Evolutionary conservation across 2,329 filamentous ascomycete species (phyloP).

Genomic region (Zymoseptoria crescenta): DNA sequence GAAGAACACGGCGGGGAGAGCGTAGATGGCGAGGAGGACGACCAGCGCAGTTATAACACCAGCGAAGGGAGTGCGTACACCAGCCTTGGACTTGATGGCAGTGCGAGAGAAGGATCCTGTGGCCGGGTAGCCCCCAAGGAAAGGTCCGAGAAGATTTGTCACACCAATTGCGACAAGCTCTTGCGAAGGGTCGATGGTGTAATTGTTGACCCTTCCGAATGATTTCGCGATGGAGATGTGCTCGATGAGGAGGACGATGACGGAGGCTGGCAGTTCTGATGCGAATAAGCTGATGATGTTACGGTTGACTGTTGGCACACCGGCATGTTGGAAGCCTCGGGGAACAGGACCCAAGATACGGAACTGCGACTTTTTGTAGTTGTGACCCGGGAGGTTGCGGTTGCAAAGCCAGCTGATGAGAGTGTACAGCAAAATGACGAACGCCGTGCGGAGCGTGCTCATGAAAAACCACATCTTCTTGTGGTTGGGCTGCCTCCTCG

Average conservation of each 20-base stretch:
- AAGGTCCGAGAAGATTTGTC: constrained; percentile 81
- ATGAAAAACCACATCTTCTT: constrained; percentile 79
- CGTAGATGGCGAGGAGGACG: constrained; percentile 84
- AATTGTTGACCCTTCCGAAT: constrained; percentile 92
- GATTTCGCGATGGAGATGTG: constrained; percentile 97
- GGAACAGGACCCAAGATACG: constrained; percentile 70
- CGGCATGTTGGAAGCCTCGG: constrained; percentile 75
- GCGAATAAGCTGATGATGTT: constrained; percentile 62
- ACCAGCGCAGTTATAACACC: constrained; percentile 81
- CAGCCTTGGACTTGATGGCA: constrained; percentile 94
- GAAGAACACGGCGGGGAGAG: constrained; percentile 79
- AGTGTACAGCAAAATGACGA: constrained; percentile 87
- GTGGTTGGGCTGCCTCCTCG: constrained; percentile 59
- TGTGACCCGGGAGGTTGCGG: constrained; percentile 43
- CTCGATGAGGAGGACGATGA: constrained; percentile 93
- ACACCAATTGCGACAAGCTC: constrained; percentile 93
- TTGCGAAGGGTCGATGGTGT: constrained; percentile 89
- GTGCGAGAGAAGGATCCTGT: constrained; percentile 95
- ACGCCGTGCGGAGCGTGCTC: constrained; percentile 82
- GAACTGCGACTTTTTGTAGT: constrained; percentile 50
- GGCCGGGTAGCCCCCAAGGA: constrained; percentile 83
- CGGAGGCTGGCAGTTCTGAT: constrained; percentile 68
- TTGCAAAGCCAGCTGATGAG: constrained; percentile 84
- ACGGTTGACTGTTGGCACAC: constrained; percentile 59
- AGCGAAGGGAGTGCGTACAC: constrained; percentile 82